phyloP scores from a whole-genome alignment of 768 basidiomycete genomes.

The Sarcodon aspratus region DNA sequence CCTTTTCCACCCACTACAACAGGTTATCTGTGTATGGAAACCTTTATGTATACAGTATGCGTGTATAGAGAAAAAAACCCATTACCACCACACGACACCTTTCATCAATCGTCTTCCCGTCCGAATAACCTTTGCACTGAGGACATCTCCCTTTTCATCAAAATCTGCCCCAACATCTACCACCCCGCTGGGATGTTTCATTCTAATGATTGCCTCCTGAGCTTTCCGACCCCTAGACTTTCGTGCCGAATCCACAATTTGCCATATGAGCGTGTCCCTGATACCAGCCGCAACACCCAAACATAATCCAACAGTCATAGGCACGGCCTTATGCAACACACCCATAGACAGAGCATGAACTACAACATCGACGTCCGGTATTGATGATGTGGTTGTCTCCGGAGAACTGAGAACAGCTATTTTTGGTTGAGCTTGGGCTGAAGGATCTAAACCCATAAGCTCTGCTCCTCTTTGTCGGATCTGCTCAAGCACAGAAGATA shows the following conservation, averaged over 20 bases:
- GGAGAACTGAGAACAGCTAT: slow-evolving; percentile 42
- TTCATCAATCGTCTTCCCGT: slow-evolving; percentile 66
- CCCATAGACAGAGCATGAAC: slow-evolving; percentile 64
- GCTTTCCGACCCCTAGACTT: slow-evolving; percentile 4
- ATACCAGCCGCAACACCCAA: slow-evolving; percentile 53
- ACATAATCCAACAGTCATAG: slow-evolving; percentile 63
- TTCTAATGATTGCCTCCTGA: slow-evolving; percentile 24
- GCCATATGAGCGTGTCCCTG: slow-evolving; percentile 42
- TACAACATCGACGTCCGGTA: slow-evolving; percentile 32
- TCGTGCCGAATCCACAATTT: slow-evolving; percentile 24
- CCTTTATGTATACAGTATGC: too few species aligned
- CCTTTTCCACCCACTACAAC: too few species aligned
- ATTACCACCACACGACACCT: slow-evolving; percentile 55
- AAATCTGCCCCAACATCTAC: slow-evolving; percentile 59
- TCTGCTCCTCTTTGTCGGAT: slow-evolving; percentile 45
- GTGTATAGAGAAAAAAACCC: too few species aligned
- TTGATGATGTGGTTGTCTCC: slow-evolving; percentile 12
- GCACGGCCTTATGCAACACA: slow-evolving; percentile 56
- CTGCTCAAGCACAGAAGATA: slow-evolving; percentile 29
- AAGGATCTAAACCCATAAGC: slow-evolving; percentile 54
- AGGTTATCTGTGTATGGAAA: too few species aligned
- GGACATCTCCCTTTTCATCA: slow-evolving; percentile 30
- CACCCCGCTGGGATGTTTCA: slow-evolving; percentile 55
- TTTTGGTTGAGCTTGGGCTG: slow-evolving; percentile 59
- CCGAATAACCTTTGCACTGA: slow-evolving; percentile 50